Conservation (phyloP, 306 rosid species). For the Cyamopsis tetragonoloba region DNA sequence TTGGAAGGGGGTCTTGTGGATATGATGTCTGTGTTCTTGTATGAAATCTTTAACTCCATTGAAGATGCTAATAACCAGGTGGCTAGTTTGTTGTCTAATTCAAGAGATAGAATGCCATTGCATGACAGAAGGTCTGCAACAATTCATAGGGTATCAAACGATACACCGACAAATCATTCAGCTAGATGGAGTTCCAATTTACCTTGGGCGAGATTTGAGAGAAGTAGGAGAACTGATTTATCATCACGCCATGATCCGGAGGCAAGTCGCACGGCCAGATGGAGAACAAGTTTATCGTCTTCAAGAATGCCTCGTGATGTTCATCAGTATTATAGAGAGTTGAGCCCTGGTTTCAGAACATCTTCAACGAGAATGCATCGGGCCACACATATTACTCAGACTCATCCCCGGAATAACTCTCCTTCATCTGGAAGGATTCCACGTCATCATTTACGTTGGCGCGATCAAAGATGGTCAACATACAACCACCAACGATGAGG, state of each 20-base stretch:
- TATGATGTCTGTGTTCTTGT: constrained; percentile 34
- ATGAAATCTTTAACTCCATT: constrained; percentile 33
- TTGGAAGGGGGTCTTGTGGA: constrained; percentile 19
- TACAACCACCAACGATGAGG: constrained; percentile 30
- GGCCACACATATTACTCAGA: constrained; percentile 15
- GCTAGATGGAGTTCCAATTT: constrained; percentile 44
- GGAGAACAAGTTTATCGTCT: constrained; percentile 33
- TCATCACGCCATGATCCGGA: constrained; percentile 15
- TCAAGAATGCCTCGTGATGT: constrained; percentile 21
- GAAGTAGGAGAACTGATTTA: constrained; percentile 26
- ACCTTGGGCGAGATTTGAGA: constrained; percentile 26
- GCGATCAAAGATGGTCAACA: constrained; percentile 53
- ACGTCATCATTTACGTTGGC: constrained; percentile 44
- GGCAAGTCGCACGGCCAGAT: constrained; percentile 29
- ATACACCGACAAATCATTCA: constrained; percentile 29
- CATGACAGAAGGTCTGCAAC: constrained; percentile 40
- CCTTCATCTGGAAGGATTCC: constrained; percentile 27
- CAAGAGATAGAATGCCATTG: constrained; percentile 36
- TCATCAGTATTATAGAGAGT: constrained; percentile 21
- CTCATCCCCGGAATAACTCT: constrained; percentile 3
- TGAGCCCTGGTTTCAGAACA: constrained; percentile 11
- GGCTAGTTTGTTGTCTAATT: constrained; percentile 24
- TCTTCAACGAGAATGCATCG: constrained; percentile 25
- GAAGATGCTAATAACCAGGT: constrained; percentile 18
- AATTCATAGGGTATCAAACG: constrained; percentile 29